A percentile compares a stretch with the other conserved stretches of the same genome.
These are phyloP conservation scores for Flueggea neowawraea DNA, from an alignment of 441 rosid species.

Conservation along the genomic window DNA sequence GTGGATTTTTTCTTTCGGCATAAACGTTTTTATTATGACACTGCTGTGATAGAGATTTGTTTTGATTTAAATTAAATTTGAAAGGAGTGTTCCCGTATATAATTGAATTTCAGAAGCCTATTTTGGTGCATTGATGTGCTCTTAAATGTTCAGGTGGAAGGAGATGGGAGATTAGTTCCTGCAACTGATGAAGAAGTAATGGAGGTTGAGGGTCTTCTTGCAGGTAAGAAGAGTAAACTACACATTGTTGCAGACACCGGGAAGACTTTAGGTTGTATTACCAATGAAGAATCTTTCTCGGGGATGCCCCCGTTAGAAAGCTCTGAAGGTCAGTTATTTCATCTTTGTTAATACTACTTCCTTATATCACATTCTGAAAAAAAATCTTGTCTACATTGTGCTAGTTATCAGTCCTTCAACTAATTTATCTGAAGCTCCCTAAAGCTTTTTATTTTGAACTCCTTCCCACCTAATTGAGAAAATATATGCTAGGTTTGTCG, in stretches of 20 bases:
- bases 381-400: not conserved
- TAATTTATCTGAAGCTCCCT: not conserved
- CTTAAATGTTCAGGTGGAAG: constrained; percentile 53
- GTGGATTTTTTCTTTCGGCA: not conserved
- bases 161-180: constrained; percentile 83
- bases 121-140: constrained; percentile 3
- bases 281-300: constrained; percentile 46
- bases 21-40: too few species aligned
- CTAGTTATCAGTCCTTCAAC: not conserved
- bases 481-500: constrained; percentile 46
- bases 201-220: constrained; percentile 76
- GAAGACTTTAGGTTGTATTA: constrained; percentile 37
- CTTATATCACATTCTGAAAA: not conserved
- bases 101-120: not conserved
- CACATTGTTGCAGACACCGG: constrained; percentile 41
- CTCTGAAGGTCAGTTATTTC: constrained; percentile 44
- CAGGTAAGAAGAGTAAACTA: constrained; percentile 47
- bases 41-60: not conserved
- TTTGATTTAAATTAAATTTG: not conserved
- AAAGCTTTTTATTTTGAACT: not conserved
- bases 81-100: not conserved
- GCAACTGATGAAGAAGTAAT: constrained; percentile 93
- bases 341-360: constrained; percentile 6
- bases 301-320: constrained; percentile 52
- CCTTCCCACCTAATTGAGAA: constrained; percentile 18